Percentiles rank a stretch among this genome's conserved stretches.
phyloP scores from a whole-genome alignment of 306 rosid species.

The Glycine tomentella region DNA sequence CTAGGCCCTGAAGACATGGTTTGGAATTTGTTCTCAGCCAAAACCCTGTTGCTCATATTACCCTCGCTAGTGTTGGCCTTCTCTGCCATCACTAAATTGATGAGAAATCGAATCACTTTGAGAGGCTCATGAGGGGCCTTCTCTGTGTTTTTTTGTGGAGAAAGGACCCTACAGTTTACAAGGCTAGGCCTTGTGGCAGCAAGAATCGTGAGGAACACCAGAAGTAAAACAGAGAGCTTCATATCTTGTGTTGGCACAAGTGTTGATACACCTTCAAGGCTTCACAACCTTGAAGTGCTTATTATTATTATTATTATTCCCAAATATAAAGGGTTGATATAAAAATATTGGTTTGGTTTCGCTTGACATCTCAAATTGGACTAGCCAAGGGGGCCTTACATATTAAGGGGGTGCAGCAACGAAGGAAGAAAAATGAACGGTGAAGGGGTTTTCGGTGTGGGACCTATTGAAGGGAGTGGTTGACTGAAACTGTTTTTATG shows the following conservation, averaged over 20 bases:
- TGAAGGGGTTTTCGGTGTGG: slow-evolving; percentile 63
- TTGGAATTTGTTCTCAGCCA: slow-evolving; percentile 46
- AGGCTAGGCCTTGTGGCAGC: slow-evolving; percentile 45
- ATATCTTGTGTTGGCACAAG: slow-evolving; percentile 41
- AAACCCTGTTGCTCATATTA: slow-evolving; percentile 34
- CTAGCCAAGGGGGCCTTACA: slow-evolving; percentile 48
- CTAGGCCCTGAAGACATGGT: slow-evolving; percentile 86
- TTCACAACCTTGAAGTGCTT: slow-evolving; percentile 46
- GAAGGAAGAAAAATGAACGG: slow-evolving; percentile 64
- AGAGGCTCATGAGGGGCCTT: neutral
- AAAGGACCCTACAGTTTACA: slow-evolving; percentile 55
- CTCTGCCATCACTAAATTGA: slow-evolving; percentile 17
- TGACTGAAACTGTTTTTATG: slow-evolving; percentile 56
- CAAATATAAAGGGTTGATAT: slow-evolving; percentile 55
- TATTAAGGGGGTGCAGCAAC: slow-evolving; percentile 40
- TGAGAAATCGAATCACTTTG: slow-evolving; percentile 4
- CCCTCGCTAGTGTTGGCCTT: slow-evolving; percentile 6
- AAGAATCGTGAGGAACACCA: slow-evolving; percentile 47
- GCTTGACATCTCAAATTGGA: slow-evolving; percentile 59
- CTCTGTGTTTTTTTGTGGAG: slow-evolving; percentile 36
- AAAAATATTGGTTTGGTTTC: slow-evolving; percentile 47
- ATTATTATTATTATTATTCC: slow-evolving; percentile 29
- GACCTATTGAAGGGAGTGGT: slow-evolving; percentile 51
- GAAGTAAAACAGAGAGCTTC: slow-evolving; percentile 50
- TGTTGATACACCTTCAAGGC: slow-evolving; percentile 27